phyloP scores from a whole-genome alignment of 768 basidiomycete species.

The Pleurotus salmoneostramineus region DNA sequence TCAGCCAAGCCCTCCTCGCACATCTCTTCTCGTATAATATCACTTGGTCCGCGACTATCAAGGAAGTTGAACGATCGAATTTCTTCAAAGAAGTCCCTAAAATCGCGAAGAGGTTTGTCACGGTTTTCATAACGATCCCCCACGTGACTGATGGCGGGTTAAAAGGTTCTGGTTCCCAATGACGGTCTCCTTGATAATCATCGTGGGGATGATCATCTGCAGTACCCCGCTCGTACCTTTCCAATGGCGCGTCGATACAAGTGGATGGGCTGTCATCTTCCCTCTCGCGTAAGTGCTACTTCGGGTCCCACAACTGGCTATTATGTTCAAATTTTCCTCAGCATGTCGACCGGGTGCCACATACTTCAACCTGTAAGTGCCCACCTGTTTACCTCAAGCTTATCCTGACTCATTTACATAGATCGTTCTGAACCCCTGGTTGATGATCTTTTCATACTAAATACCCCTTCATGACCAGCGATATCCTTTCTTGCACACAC shows the following conservation, averaged over 20 bases:
- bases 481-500: not conserved
- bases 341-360: conserved; percentile 61
- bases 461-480: not conserved
- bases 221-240: conserved; percentile 43
- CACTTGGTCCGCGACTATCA: conserved; percentile 58
- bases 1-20: conserved; percentile 65
- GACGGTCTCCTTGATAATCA: conserved; percentile 48
- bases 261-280: conserved; percentile 70
- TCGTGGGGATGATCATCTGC: conserved; percentile 54
- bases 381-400: conserved; percentile 4
- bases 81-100: conserved; percentile 91
- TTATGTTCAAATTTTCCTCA: conserved; percentile 45
- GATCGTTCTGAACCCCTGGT: conserved; percentile 45
- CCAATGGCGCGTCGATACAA: conserved; percentile 54
- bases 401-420: conserved; percentile 13
- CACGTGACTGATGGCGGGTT: conserved; percentile 27
- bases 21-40: conserved; percentile 59
- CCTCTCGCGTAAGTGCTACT: conserved; percentile 50
- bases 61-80: conserved; percentile 83
- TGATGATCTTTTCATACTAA: conserved; percentile 68
- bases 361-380: conserved; percentile 64
- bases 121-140: conserved; percentile 8
- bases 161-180: conserved; percentile 56
- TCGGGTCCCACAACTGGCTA: conserved; percentile 18
- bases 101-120: conserved; percentile 68